Conservation (phyloP, 257 asterid species). For the Solanum bulbocastanum region DNA sequence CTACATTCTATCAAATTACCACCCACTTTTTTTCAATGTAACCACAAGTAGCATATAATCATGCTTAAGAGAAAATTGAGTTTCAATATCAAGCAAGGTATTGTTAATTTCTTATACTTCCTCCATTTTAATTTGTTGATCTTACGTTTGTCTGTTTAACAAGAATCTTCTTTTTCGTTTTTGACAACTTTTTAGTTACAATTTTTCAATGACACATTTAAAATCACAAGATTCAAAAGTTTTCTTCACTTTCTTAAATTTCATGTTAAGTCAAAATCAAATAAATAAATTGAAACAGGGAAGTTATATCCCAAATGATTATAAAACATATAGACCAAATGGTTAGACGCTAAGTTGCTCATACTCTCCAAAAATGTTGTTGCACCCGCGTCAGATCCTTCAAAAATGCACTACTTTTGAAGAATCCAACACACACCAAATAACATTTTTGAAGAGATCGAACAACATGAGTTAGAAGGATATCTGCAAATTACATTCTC, state of each 20-base stretch:
- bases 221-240: neutral
- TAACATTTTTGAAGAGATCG: too few relatives aligned
- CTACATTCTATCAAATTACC: neutral
- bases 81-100: neutral
- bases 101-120: neutral
- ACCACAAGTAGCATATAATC: neutral
- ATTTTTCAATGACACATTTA: neutral
- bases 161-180: rapidly evolving
- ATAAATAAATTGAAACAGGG: neutral
- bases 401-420: too few relatives aligned
- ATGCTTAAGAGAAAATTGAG: neutral
- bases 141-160: too few relatives aligned
- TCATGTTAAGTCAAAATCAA: neutral
- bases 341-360: too few relatives aligned
- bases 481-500: neutral
- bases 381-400: too few relatives aligned
- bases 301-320: neutral
- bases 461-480: neutral
- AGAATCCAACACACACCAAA: too few relatives aligned
- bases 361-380: too few relatives aligned
- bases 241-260: neutral
- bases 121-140: too few relatives aligned
- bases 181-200: neutral
- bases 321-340: neutral
- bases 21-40: neutral